Percentiles rank a stretch among this genome's conserved stretches.
Conservation (phyloP, 2,329 filamentous ascomycete species). For the Lachnellula arida region DNA sequence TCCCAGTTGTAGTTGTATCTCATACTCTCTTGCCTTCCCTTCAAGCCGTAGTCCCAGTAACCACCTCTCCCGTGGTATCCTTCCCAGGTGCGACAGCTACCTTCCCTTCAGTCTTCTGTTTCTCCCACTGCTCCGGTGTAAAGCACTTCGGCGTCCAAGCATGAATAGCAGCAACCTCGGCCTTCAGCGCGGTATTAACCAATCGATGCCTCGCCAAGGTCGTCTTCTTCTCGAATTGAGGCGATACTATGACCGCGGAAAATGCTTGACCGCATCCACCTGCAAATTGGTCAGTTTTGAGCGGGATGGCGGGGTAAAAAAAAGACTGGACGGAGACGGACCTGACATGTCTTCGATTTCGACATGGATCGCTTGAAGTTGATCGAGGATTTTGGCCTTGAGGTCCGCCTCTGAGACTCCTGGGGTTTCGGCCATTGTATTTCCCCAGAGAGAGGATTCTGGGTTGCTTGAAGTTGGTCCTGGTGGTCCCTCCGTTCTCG, state of each 20-base stretch:
- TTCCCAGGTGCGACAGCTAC: constrained; percentile 28
- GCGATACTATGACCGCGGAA: constrained; percentile 62
- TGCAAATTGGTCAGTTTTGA: constrained; percentile 30
- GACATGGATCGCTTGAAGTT: constrained; percentile 71
- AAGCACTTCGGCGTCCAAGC: constrained; percentile 74
- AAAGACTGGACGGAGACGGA: constrained; percentile 39
- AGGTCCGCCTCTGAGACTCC: constrained; percentile 71
- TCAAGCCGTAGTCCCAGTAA: constrained; percentile 31
- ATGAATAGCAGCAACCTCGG: constrained; percentile 69
- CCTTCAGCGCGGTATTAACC: constrained; percentile 62
- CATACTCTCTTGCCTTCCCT: neutral
- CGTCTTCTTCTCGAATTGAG: constrained; percentile 53
- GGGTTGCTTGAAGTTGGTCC: neutral
- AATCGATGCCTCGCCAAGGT: constrained; percentile 64
- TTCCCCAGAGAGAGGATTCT: neutral
- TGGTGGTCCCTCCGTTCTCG: neutral
- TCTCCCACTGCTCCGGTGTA: constrained; percentile 71
- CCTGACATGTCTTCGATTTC: constrained; percentile 91
- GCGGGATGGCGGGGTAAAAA: neutral
- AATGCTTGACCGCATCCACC: constrained; percentile 69
- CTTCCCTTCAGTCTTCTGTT: constrained; percentile 42
- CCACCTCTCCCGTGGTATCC: constrained; percentile 29
- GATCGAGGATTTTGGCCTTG: constrained; percentile 61
- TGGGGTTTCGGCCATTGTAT: constrained; percentile 48
- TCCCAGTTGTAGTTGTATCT: neutral